Conservation (phyloP, 768 basidiomycete genomes). For the Nevesoporus exiguus region DNA sequence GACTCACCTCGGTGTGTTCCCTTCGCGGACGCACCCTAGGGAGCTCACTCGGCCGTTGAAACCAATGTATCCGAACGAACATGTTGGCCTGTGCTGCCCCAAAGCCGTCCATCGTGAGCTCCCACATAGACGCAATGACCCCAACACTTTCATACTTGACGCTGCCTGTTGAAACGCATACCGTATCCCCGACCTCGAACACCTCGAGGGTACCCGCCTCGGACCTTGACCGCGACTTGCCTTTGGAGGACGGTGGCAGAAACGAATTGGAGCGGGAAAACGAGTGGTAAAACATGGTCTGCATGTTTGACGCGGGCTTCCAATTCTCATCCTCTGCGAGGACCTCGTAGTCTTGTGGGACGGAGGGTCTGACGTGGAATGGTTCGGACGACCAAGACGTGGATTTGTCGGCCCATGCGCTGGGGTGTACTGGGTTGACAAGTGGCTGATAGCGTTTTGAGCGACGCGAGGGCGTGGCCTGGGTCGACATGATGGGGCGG, state of each 20-base stretch:
- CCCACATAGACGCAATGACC: conserved; percentile 71
- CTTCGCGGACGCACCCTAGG: conserved; percentile 57
- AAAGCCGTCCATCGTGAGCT: conserved; percentile 32
- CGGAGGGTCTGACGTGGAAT: conserved; percentile 18
- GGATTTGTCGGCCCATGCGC: conserved; percentile 26
- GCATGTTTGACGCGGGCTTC: conserved; percentile 15
- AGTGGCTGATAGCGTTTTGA: conserved; percentile 37
- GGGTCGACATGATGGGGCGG: conserved; percentile 16
- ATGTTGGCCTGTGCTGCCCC: conserved; percentile 39
- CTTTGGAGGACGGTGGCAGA: conserved; percentile 16
- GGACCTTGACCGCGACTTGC: conserved; percentile 11
- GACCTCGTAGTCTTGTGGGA: conserved; percentile 25
- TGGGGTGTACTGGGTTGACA: conserved; percentile 27
- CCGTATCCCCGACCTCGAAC: conserved; percentile 63
- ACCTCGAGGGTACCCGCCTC: conserved; percentile 19
- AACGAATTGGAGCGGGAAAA: conserved; percentile 22
- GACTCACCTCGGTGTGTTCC: conserved; percentile 54
- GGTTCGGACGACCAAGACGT: conserved; percentile 28
- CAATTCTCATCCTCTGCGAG: conserved; percentile 28
- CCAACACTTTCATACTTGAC: conserved; percentile 57
- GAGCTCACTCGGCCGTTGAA: conserved; percentile 62
- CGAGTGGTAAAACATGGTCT: conserved; percentile 30
- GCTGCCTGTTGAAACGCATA: conserved; percentile 50
- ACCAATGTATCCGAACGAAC: conserved; percentile 72
- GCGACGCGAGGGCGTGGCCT: conserved; percentile 33